Percentiles rank a stretch among this genome's conserved stretches.
phyloP scores from a whole-genome alignment of 768 basidiomycete species.

The Boletus pseudopeckii region DNA sequence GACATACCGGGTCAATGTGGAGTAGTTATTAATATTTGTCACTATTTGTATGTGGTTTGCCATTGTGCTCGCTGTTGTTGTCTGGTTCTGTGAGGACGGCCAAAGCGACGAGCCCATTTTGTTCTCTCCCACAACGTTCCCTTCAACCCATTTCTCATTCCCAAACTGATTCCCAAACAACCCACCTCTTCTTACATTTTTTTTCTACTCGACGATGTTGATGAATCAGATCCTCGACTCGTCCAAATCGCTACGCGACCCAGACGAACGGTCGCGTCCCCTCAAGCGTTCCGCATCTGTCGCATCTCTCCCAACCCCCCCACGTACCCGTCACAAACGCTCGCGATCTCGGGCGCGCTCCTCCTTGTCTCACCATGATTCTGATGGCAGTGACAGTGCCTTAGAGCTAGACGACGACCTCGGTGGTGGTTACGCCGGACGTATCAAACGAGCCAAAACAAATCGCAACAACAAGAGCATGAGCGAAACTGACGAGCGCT shows the following conservation, averaged over 20 bases:
- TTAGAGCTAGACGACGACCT: conserved; percentile 31
- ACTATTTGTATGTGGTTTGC: conserved; percentile 15
- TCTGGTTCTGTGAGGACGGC: conserved; percentile 13
- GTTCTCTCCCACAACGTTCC: conserved; percentile 21
- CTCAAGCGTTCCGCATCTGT: conserved; percentile 64
- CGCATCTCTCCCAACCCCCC: conserved; percentile 65
- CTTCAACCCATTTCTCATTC: conserved; percentile 3
- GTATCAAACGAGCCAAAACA: conserved; percentile 15
- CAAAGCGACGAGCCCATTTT: conserved; percentile 13
- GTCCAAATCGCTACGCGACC: conserved; percentile 21
- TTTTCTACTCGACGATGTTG: conserved; percentile 21
- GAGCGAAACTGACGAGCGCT: conserved; percentile 19
- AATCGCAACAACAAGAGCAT: conserved; percentile 12
- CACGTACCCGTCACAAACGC: conserved; percentile 52
- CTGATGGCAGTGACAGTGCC: conserved; percentile 35
- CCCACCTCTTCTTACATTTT: not conserved
- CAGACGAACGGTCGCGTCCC: conserved; percentile 26
- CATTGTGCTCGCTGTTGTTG: conserved; percentile 14
- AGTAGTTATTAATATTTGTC: conserved; percentile 13
- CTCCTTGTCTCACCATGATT: conserved; percentile 45
- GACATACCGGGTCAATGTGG: too few relatives aligned
- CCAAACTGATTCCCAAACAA: not conserved
- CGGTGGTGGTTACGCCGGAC: conserved; percentile 8
- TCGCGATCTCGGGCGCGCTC: conserved; percentile 41
- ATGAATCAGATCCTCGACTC: conserved; percentile 35